phyloP scores from a whole-genome alignment of 495 filamentous ascomycete genomes.

The Aspergillus bertholletiae region DNA sequence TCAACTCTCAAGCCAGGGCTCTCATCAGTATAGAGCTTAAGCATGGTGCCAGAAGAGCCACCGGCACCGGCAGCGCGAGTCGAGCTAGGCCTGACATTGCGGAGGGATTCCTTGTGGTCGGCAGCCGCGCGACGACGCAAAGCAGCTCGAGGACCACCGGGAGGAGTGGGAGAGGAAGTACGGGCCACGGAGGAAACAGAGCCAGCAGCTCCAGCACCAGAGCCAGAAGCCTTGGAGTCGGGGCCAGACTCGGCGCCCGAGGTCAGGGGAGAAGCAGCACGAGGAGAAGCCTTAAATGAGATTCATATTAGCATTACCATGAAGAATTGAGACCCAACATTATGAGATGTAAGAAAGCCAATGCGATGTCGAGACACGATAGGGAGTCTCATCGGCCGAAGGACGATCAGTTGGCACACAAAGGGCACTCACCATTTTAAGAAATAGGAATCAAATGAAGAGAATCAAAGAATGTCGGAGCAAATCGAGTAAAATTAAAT shows the following conservation, averaged over 20 bases:
- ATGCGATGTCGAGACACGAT: background rate
- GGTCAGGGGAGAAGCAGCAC: constrained; percentile 46
- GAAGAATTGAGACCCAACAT: background rate
- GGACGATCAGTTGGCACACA: constrained; percentile 7
- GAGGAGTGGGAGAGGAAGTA: constrained; percentile 79
- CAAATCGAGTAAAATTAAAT: constrained; percentile 6
- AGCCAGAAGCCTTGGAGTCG: constrained; percentile 62
- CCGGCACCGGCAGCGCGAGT: constrained; percentile 92
- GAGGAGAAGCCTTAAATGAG: constrained; percentile 37
- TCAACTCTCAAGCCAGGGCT: constrained; percentile 94
- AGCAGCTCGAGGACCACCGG: constrained; percentile 92
- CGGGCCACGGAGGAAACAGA: constrained; percentile 66
- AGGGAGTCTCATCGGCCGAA: background rate
- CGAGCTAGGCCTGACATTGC: constrained; percentile 84
- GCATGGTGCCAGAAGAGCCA: constrained; percentile 95
- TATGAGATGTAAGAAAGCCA: background rate
- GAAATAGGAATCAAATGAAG: constrained; percentile 12
- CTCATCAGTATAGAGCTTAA: constrained; percentile 99
- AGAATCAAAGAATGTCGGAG: constrained; percentile 7
- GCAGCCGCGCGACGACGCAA: constrained; percentile 91
- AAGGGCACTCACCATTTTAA: constrained; percentile 37
- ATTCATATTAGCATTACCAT: background rate
- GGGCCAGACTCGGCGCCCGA: constrained; percentile 48
- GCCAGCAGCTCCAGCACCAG: constrained; percentile 59
- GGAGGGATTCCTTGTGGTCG: constrained; percentile 90